Evolutionary conservation across 1,139 yeast species (phyloP), one percentile per base, ranked within the genome.

Genomic region (Blastobotrys raffinosifermentans): DNA sequence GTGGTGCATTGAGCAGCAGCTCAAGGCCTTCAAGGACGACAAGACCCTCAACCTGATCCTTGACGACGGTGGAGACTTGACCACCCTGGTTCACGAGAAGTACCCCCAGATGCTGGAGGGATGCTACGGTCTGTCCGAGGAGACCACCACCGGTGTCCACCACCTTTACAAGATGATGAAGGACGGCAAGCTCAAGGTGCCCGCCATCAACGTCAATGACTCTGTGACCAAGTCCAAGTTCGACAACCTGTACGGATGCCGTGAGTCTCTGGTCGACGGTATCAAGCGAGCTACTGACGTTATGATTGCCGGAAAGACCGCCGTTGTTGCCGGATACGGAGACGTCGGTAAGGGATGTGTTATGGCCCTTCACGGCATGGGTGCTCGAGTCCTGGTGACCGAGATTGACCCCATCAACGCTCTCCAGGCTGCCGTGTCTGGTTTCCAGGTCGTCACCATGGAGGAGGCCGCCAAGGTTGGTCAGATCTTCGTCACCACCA

Each of bases 301-400:
- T 59, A 93, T 91, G 98, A 83, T 91, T 65, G 98, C 97, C 54
- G 99, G 99, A 75, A 91, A 91, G 76, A 93, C 87, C 62, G 95
- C 97, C 51, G 93, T 91, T 57, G 98, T 91, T 60, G 97, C 97
- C 49, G 99, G 99, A 70, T 91, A 80, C 76, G 99, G 99, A 80
- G 99, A 91, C 67, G 99, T 91, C 62, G 99, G 99, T 75, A 91
- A 91, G 77, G 99, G 99, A 70, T 91, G 98, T 77, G 97, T 96
- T 65, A 83, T 89, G 85, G 96, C 99, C 56, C 80, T 93, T 62
- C 85, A 89, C 73, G 91, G 94, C 63, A 89, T 91, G 97, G 99
- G 99, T 74, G 96, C 99, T 53, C 85, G 97, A 70, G 99, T 91
- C 58, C 77, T 93, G 54, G 85, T 91, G 62, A 83, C 98, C 55